Percentiles rank a stretch among this genome's conserved stretches.
These are phyloP conservation scores for Gaeumannomyces tritici DNA, from an alignment of 2,329 filamentous ascomycete species.

Conservation along the genomic window DNA sequence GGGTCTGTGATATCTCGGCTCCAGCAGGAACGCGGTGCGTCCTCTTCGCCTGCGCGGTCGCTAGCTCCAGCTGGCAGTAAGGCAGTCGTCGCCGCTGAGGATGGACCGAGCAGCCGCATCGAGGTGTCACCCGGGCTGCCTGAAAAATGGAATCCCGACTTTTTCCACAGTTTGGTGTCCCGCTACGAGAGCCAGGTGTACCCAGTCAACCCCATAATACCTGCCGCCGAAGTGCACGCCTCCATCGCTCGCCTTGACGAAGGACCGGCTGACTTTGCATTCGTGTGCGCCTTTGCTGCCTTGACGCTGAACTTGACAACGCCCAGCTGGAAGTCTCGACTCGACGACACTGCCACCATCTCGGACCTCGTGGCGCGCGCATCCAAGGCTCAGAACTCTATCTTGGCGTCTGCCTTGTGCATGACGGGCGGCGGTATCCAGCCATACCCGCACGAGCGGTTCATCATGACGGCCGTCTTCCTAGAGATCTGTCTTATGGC, in stretches of 20 bases:
- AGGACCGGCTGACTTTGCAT: conserved; percentile 26
- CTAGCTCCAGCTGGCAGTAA: conserved; percentile 16
- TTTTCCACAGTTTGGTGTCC: conserved; percentile 31
- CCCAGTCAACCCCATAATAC: conserved; percentile 34
- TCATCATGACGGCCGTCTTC: conserved; percentile 41
- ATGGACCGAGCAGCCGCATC: too few relatives aligned
- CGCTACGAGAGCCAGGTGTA: conserved; percentile 34
- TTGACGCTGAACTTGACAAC: conserved; percentile 31
- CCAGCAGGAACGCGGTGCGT: not conserved
- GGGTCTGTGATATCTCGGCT: conserved; percentile 12
- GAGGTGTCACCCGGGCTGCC: too few relatives aligned
- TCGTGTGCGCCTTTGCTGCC: conserved; percentile 33
- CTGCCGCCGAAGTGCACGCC: conserved; percentile 24
- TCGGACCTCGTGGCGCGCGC: conserved; percentile 20
- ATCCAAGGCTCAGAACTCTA: conserved; percentile 14
- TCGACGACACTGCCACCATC: conserved; percentile 18
- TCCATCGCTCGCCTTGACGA: conserved; percentile 24
- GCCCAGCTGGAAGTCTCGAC: conserved; percentile 11
- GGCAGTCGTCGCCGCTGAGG: conserved; percentile 7
- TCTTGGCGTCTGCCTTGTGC: conserved; percentile 14
- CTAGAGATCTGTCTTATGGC: conserved; percentile 42
- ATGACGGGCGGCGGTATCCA: conserved; percentile 6
- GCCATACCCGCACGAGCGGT: conserved; percentile 30
- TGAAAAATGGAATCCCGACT: conserved; percentile 8
- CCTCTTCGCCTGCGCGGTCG: conserved; percentile 19